Conservation (phyloP, 495 filamentous ascomycete species). For the Lasiosphaeriaceae sp. region DNA sequence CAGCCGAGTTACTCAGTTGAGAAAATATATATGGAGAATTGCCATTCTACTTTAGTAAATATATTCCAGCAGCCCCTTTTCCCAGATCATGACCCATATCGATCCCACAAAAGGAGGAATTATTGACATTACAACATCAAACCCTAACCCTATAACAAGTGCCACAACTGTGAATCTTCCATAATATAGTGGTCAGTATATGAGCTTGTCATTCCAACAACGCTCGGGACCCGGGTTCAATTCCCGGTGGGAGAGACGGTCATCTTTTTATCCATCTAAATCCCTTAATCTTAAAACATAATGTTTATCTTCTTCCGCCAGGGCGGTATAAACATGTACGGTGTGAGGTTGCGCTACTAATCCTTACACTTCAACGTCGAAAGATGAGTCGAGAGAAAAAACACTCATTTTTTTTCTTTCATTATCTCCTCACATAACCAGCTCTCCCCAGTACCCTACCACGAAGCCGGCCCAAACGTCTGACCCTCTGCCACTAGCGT, state of each 20-base stretch:
- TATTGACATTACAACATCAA: no score
- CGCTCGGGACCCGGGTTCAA: neutral
- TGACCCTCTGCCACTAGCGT: conserved; percentile 43
- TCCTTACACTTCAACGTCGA: neutral
- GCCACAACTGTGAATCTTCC: neutral
- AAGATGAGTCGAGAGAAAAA: no score
- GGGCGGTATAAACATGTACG: neutral
- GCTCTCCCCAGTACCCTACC: neutral
- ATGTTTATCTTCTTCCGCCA: neutral
- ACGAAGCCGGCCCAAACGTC: conserved; percentile 56
- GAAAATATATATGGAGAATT: no score
- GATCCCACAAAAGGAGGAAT: no score
- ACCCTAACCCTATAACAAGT: neutral
- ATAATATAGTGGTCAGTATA: neutral
- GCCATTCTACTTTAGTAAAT: no score
- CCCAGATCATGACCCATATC: no score
- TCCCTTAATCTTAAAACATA: neutral
- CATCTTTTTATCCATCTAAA: neutral
- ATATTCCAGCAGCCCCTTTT: no score
- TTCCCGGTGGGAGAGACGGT: neutral
- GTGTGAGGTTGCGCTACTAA: neutral
- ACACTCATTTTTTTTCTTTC: neutral
- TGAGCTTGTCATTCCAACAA: neutral
- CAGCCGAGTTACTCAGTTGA: no score
- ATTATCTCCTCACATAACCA: neutral